Percentiles rank a stretch among this genome's conserved stretches.
These are phyloP conservation scores for Penicillium freii DNA, from an alignment of 2,329 filamentous ascomycete species.

Conservation along the genomic window DNA sequence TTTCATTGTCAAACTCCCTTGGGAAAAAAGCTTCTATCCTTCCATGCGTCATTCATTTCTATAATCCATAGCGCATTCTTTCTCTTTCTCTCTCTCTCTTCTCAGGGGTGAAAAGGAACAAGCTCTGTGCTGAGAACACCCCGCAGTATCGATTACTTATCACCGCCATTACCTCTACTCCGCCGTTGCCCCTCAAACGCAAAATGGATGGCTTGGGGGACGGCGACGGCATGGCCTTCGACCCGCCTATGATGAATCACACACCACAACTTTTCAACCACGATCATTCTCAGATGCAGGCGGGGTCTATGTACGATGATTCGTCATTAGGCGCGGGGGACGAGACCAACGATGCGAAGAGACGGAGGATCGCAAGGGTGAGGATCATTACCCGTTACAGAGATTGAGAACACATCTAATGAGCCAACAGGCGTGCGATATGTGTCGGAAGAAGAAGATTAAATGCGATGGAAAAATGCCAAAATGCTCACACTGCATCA, in stretches of 20 bases:
- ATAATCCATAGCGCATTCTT: not conserved
- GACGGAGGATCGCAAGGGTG: constrained; percentile 83
- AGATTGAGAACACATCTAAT: constrained; percentile 9
- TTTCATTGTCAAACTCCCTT: not conserved
- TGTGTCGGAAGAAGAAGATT: constrained; percentile 91
- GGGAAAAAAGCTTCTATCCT: not conserved
- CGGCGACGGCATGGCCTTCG: constrained; percentile 43
- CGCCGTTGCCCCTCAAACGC: constrained; percentile 13
- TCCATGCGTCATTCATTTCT: constrained; percentile 16
- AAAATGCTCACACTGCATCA: constrained; percentile 90
- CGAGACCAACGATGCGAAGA: constrained; percentile 75
- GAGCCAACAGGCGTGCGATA: constrained; percentile 73
- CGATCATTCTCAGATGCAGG: constrained; percentile 58
- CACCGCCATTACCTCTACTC: constrained; percentile 19
- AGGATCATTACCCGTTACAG: constrained; percentile 34
- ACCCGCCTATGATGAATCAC: constrained; percentile 57
- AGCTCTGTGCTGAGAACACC: constrained; percentile 9
- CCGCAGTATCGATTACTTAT: constrained; percentile 20
- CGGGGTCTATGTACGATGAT: constrained; percentile 45
- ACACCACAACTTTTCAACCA: constrained; percentile 70
- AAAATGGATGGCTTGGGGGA: constrained; percentile 40
- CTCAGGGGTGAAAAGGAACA: constrained; percentile 9
- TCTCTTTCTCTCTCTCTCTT: constrained; percentile 2
- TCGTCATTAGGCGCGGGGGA: constrained; percentile 46
- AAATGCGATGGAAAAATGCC: constrained; percentile 97